These are phyloP conservation scores for Durio zibethinus DNA, from an alignment of 345 rosid species.

Conservation along the genomic window DNA sequence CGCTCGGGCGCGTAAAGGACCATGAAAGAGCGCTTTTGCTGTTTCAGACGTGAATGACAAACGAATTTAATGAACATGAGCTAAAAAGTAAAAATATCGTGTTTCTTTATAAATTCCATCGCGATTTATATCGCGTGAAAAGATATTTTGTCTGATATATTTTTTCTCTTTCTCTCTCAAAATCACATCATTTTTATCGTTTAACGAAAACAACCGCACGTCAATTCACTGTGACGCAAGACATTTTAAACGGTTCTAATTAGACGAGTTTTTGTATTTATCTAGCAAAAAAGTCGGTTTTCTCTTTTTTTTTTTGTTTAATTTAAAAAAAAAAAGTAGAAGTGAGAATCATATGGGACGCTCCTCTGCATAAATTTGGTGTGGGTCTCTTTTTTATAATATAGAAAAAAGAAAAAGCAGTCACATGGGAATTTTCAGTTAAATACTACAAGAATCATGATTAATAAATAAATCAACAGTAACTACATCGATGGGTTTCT, in stretches of 20 bases:
- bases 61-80: neutral
- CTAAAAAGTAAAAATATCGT: neutral
- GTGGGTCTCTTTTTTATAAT: too few relatives aligned
- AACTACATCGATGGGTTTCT: too few relatives aligned
- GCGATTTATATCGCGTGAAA: neutral
- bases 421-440: too few relatives aligned
- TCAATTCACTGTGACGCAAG: neutral
- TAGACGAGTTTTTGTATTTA: conserved; percentile 23
- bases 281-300: neutral
- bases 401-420: too few relatives aligned
- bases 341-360: too few relatives aligned
- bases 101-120: neutral
- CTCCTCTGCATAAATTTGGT: too few relatives aligned
- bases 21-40: neutral
- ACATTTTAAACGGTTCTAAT: conserved; percentile 37
- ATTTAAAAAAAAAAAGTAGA: too few relatives aligned
- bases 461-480: too few relatives aligned
- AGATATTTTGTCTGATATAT: neutral
- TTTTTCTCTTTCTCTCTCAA: neutral
- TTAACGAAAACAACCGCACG: neutral
- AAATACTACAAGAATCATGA: too few relatives aligned
- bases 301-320: too few relatives aligned
- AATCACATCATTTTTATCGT: conserved; percentile 4
- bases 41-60: neutral
- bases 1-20: neutral